Evolutionary conservation across 805 yeast species (phyloP), one percentile per base, ranked within the genome.

Genomic region (Deakozyma indianensis): DNA sequence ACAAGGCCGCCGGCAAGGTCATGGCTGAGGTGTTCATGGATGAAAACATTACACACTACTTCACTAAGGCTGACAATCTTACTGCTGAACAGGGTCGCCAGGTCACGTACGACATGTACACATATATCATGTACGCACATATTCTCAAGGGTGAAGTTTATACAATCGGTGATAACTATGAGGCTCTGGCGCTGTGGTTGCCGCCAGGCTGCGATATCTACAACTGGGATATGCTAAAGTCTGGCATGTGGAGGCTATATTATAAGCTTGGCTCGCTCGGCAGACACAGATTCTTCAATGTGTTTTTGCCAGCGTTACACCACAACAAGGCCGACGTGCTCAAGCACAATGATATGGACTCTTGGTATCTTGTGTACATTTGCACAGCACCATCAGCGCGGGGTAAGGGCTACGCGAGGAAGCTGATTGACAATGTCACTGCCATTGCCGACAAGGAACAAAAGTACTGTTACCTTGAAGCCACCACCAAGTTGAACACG

Each of bases 351-450:
- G 60, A 57, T 42, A 60, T 59, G 41, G 56, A 63, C 40, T 59
- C 74, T 44, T 77, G 81, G 80, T 77, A 77, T 56, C 63, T 77
- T 50, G 67, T 72, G 41, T 80, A 77, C 56, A 65, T 77, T 45
- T 80, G 80, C 38, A 74, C 77, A 22, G 62, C 73, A 41, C 78
- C 79, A 4, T 57, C 67, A 35, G 77, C 77, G 62, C 64, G 77
- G 55, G 81, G 82, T 45, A 73, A 72, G 53, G 80, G 80, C 21
- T 65, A 74, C 51, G 78, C 78, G 28, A 66, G 74, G 55, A 61
- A 67, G 48, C 62, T 77, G 48, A 61, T 76, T 43, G 71, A 74
- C 49, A 67, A 65, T 56, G 74, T 72, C 44, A 64, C 74, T 45
- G 69, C 71, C 38, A 64, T 70, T 48, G 73, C 50, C 42, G 58